A percentile compares a stretch with the other conserved stretches of the same genome.
These are phyloP conservation scores for Phialemonium atrogriseum DNA, from an alignment of 2,329 filamentous ascomycete genomes.

Conservation along the genomic window DNA sequence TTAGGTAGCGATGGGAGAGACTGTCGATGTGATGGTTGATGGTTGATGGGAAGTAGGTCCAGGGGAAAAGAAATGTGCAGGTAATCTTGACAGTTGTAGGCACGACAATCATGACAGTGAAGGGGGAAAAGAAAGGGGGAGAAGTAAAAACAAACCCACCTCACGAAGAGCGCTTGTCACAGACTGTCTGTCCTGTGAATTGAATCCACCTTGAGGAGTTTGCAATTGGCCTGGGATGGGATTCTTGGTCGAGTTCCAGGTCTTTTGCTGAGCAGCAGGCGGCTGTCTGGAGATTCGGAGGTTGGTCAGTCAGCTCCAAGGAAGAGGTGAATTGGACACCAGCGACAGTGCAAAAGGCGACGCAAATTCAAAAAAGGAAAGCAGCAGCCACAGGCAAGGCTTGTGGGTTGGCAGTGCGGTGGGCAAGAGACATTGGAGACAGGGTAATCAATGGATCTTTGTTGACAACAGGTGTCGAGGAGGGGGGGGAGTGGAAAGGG, in stretches of 20 bases:
- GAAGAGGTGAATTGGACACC: too few relatives aligned
- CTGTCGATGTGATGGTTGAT: background rate
- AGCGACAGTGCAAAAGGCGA: too few relatives aligned
- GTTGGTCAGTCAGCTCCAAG: constrained; percentile 2
- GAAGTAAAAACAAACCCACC: constrained; percentile 19
- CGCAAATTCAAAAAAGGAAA: too few relatives aligned
- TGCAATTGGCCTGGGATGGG: constrained; percentile 19
- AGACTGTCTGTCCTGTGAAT: constrained; percentile 15
- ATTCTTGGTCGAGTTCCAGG: constrained; percentile 23
- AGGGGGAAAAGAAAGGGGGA: constrained; percentile 3
- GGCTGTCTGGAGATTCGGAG: constrained; percentile 13
- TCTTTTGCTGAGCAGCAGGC: constrained; percentile 21
- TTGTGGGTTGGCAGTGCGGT: background rate
- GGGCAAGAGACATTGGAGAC: background rate
- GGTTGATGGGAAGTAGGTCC: background rate
- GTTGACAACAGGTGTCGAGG: constrained; percentile 5
- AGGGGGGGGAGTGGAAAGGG: constrained; percentile 4
- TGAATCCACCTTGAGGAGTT: constrained; percentile 13
- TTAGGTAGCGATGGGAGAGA: background rate
- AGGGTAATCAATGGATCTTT: constrained; percentile 4
- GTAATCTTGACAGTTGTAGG: too few relatives aligned
- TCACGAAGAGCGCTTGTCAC: constrained; percentile 20
- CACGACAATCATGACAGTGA: too few relatives aligned
- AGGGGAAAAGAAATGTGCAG: constrained; percentile 1
- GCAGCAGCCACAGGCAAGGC: too few relatives aligned